These are phyloP conservation scores for Apiospora marii DNA, from an alignment of 2,329 filamentous ascomycete genomes.

Conservation along the genomic window DNA sequence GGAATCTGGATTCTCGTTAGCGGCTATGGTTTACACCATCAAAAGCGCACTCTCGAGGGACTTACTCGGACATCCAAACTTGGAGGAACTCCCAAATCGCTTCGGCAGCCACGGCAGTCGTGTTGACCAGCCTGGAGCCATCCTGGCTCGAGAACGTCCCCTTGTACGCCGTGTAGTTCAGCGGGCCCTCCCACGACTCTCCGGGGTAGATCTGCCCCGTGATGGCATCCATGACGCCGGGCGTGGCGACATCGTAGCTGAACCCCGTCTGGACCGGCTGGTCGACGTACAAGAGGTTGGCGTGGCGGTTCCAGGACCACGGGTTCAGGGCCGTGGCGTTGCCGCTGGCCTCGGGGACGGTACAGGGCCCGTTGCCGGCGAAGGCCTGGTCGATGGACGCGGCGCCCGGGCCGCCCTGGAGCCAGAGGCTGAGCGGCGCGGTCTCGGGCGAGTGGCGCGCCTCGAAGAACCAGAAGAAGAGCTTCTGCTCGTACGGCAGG, in stretches of 20 bases:
- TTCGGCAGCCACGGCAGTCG: constrained; percentile 51
- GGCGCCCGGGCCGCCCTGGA: constrained; percentile 62
- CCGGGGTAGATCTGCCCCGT: constrained; percentile 25
- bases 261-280: constrained; percentile 67
- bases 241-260: constrained; percentile 50
- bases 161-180: constrained; percentile 27
- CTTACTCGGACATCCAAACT: constrained; percentile 43
- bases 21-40: neutral
- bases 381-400: constrained; percentile 64
- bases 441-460: constrained; percentile 53
- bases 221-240: constrained; percentile 36
- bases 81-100: constrained; percentile 69
- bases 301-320: constrained; percentile 65
- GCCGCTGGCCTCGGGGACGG: constrained; percentile 50
- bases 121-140: constrained; percentile 39
- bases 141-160: constrained; percentile 58
- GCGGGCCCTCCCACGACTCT: constrained; percentile 21
- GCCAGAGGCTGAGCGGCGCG: constrained; percentile 59
- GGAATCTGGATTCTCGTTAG: constrained; percentile 45
- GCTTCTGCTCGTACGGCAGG: constrained; percentile 42
- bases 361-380: constrained; percentile 48
- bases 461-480: constrained; percentile 61
- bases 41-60: constrained; percentile 45
- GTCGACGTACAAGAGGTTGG: constrained; percentile 67
- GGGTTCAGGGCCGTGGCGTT: constrained; percentile 60